Conservation (phyloP, 495 filamentous ascomycete species). For the Lasiosphaeria miniovina region DNA sequence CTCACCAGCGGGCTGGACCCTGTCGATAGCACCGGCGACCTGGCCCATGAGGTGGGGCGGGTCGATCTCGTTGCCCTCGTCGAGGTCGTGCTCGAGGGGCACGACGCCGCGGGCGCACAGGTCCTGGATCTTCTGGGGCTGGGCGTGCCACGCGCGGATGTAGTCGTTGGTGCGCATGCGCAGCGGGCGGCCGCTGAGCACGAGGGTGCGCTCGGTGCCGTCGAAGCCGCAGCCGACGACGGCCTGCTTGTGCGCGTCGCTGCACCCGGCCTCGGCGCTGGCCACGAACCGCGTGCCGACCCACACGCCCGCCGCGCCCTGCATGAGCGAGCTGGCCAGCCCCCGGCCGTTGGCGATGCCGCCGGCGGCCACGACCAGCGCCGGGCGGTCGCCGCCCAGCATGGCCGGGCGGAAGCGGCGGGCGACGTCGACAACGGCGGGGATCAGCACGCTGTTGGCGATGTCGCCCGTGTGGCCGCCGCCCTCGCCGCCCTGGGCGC, state of each 20-base stretch:
- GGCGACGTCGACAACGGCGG: slow-evolving; percentile 73
- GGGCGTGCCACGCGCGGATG: slow-evolving; percentile 70
- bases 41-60: slow-evolving; percentile 91
- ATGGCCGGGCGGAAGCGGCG: slow-evolving; percentile 53
- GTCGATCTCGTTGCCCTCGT: slow-evolving; percentile 71
- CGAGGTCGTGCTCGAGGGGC: slow-evolving; percentile 75
- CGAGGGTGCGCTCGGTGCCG: slow-evolving; percentile 74
- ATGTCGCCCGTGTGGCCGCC: slow-evolving; percentile 78
- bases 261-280: slow-evolving; percentile 70
- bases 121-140: slow-evolving; percentile 66
- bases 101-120: slow-evolving; percentile 72
- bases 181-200: slow-evolving; percentile 74
- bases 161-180: slow-evolving; percentile 80
- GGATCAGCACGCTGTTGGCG: slow-evolving; percentile 68
- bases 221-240: slow-evolving; percentile 73
- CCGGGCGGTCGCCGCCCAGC: slow-evolving; percentile 45
- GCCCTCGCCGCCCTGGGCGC: slow-evolving; percentile 76
- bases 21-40: slow-evolving; percentile 71
- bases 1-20: slow-evolving; percentile 72
- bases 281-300: slow-evolving; percentile 87
- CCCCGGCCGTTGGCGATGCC: slow-evolving; percentile 70
- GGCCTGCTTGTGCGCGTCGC: slow-evolving; percentile 71
- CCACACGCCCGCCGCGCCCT: slow-evolving; percentile 74
- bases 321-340: slow-evolving; percentile 67
- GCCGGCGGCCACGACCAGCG: slow-evolving; percentile 72